Base-by-base conservation (phyloP, 1,139 yeast species). In the Hyphopichia burtonii region DNA sequence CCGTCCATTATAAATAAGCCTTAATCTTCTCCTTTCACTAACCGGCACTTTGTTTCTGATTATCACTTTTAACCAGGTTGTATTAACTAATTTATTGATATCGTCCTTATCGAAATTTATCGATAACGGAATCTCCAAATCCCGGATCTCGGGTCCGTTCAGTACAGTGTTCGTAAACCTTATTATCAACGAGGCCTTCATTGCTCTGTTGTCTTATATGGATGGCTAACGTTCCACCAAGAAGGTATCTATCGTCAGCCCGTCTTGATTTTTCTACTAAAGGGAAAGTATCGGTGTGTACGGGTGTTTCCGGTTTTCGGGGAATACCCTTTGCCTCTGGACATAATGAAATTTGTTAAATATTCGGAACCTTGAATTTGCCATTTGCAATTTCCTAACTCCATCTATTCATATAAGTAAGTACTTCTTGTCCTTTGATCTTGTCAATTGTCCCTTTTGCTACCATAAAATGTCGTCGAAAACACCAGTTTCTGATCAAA, bases 1-100 rank as follows among this genome's bases (percentile, higher is more conserved):
- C 40, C 82, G 71, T 11, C 97, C 96, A 46, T 80, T 81, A 54
- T 84, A 80, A 33, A 90, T 85, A 49, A 90, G 76, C 49, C 89
- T 72, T 40, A 90, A 68, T 49, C 96, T 66, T 44, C 78, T 72
- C 37, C 68, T 71, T 39, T 63, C 44, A 42, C 68, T 59, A 20
- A 50, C 54, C 4, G 52, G 43, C 10, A 58, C 62, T 34, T 57
- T 54, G 27, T 50, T 51, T 31, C 78, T 54, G 19, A 73, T 68
- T 25, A 51, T 48, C 34, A 51, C 49, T 44, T 59, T 61, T 44
- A 65, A 50, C 64, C 72, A 68, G 27, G 52, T 52, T 10, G 61
- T 59, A 46, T 56, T 66, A 23, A 67, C 62, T 20, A 67, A 48
- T 41, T 47, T 54, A 46, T 66, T 65, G 41, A 66, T 54, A 40